These are phyloP conservation scores for Panicum virgatum DNA, from an alignment of 202 grass and related monocot species.

Conservation along the genomic window DNA sequence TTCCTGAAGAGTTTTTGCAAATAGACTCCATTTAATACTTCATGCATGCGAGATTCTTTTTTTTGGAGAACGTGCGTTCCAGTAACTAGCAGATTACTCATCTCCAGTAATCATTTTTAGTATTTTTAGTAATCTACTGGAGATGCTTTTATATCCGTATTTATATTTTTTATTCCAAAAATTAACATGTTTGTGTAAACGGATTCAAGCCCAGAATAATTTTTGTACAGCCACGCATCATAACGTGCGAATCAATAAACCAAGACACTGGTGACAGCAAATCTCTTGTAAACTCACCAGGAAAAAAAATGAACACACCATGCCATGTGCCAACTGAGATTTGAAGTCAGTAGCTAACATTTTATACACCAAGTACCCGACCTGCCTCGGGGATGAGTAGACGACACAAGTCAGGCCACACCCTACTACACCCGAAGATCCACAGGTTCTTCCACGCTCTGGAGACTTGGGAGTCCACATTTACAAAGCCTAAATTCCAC, in stretches of 20 bases:
- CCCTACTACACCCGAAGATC: neutral
- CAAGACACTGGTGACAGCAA: neutral
- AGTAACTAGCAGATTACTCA: no score
- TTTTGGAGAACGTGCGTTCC: no score
- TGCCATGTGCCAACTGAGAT: slow-evolving; percentile 46
- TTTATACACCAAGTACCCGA: neutral
- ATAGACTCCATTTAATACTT: no score
- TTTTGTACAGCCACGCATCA: neutral
- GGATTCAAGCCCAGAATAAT: neutral
- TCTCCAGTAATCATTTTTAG: no score
- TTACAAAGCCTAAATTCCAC: slow-evolving; percentile 8
- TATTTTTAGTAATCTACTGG: no score
- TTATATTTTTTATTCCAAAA: neutral
- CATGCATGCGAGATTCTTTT: no score
- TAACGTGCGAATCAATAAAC: slow-evolving; percentile 4
- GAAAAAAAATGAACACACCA: neutral
- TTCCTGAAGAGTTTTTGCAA: no score
- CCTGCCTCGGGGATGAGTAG: neutral
- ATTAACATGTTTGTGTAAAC: neutral
- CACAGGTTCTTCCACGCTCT: neutral
- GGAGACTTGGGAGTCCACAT: neutral
- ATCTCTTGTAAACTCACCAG: neutral
- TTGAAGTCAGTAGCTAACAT: slow-evolving; percentile 16
- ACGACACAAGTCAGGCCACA: neutral
- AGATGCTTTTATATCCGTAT: neutral